Evolutionary conservation across 208 protist genomes (phyloP).

Genomic region (Spongospora subterranea): DNA sequence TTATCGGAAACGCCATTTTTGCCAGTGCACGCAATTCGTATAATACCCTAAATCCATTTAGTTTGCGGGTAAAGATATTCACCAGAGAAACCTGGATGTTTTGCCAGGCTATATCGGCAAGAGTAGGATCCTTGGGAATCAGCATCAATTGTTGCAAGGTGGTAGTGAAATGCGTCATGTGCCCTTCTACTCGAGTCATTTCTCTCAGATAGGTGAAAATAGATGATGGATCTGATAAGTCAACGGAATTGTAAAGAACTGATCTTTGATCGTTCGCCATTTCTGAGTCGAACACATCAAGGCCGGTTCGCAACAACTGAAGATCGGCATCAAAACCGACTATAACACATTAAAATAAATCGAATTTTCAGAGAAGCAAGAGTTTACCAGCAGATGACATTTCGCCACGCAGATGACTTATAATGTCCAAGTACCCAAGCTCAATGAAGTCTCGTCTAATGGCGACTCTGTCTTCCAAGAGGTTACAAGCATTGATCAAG

Average conservation of each 20-base stretch:
- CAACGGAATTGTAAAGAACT: not conserved
- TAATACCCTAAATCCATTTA: conserved; percentile 18
- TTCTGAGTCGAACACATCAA: conserved; percentile 46
- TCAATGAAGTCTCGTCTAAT: conserved; percentile 41
- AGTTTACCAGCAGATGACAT: not conserved
- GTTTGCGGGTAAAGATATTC: not conserved
- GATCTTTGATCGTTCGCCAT: conserved; percentile 29
- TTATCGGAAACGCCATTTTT: conserved; percentile 8
- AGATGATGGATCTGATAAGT: not conserved
- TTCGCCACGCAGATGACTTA: conserved; percentile 20
- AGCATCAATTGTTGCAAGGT: conserved; percentile 28
- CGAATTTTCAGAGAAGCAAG: not conserved
- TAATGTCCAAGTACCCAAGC: conserved; percentile 48
- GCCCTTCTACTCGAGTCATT: not conserved
- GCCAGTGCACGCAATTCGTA: conserved; percentile 22
- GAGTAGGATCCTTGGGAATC: conserved; percentile 44
- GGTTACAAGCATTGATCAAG: conserved; percentile 44
- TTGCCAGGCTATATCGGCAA: conserved; percentile 38
- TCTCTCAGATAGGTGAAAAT: conserved; percentile 27
- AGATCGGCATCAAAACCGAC: conserved; percentile 33
- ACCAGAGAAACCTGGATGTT: conserved; percentile 15
- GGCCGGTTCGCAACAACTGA: not conserved
- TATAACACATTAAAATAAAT: not conserved
- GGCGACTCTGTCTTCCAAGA: conserved; percentile 31
- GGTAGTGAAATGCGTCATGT: not conserved